phyloP scores from a whole-genome alignment of 345 rosid species.

The Pistacia integerrima region DNA sequence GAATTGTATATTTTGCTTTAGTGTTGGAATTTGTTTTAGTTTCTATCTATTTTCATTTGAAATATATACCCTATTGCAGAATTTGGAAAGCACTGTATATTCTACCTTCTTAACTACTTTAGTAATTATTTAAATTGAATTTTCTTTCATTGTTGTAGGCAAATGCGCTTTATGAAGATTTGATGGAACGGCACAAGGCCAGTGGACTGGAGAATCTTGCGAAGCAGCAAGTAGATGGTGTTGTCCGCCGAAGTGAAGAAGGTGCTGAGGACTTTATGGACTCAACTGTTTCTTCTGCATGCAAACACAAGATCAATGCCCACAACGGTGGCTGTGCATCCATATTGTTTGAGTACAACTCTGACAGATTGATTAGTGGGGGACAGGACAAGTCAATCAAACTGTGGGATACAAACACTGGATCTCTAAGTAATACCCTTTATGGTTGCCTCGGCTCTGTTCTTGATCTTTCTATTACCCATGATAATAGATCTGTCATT shows the following conservation, averaged over 20 bases:
- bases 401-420: constrained; percentile 87
- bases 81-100: not conserved
- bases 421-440: constrained; percentile 62
- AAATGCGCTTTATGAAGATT: constrained; percentile 88
- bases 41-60: constrained; percentile 1
- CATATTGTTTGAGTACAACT: constrained; percentile 73
- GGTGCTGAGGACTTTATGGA: constrained; percentile 87
- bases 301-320: constrained; percentile 77
- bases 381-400: constrained; percentile 87
- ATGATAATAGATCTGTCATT: constrained; percentile 76
- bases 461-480: constrained; percentile 81
- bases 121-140: constrained; percentile 16
- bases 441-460: constrained; percentile 86
- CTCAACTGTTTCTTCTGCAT: constrained; percentile 67
- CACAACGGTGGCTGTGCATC: constrained; percentile 97
- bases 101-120: not conserved
- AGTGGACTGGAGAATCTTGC: constrained; percentile 91
- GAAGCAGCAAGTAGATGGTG: constrained; percentile 90
- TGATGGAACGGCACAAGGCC: constrained; percentile 81
- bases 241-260: constrained; percentile 86
- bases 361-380: constrained; percentile 75
- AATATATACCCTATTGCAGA: not conserved
- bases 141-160: constrained; percentile 44
- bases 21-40: not conserved
- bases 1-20: constrained; percentile 3